Base-by-base conservation (phyloP, 140 eudicot genomes). In the Anethum foeniculum region DNA sequence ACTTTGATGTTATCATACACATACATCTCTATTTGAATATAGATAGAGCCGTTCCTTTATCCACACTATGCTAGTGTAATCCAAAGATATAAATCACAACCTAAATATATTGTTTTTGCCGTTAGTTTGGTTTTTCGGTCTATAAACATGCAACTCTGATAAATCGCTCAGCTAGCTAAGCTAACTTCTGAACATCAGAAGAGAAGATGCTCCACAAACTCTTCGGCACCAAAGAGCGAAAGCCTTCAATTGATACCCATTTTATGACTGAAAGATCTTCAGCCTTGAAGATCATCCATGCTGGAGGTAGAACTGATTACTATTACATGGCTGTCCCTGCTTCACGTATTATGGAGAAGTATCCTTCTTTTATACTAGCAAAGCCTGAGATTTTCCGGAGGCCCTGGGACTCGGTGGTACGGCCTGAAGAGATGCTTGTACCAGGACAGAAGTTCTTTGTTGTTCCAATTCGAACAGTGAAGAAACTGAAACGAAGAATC, bases 281-380 rank as follows among this genome's bases (percentile, higher is more conserved):
- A 54, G 83, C 90, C 87, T 52, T 92, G 80, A 84, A 88, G 91
- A 90, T 92, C 75, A 81, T 92, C 71, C 93, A 90, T 83, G 88
- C 87, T 4, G 94, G 97, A 41, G 94, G 97, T 1, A 49, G 25
- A 1, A 83, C 81, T 14, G 97, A 92, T 39, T 79, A 79, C 74
- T 81, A 90, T 83, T 92, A 85, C 91, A 92, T 92, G 97, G 97
- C 97, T 16, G 68, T 87, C 14, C 97, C 93, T 18, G 97, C 97
- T 9, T 23, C 85, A 10, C 77, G 85, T 83, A 88, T 90, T 78
- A 84, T 92, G 43, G 87, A 86, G 2, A 88, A 87, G 82, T 74
- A 92, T 78, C 94, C 93, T 2, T 81, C 84, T 39, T 88, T 74
- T 64, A 79, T 85, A 16, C 85, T 92, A 71, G 82, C 94, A 8